A percentile compares a stretch with the other conserved stretches of the same genome.
These are phyloP conservation scores for Nyssa sinensis DNA, from an alignment of 148 eudicot genomes.

Conservation along the genomic window DNA sequence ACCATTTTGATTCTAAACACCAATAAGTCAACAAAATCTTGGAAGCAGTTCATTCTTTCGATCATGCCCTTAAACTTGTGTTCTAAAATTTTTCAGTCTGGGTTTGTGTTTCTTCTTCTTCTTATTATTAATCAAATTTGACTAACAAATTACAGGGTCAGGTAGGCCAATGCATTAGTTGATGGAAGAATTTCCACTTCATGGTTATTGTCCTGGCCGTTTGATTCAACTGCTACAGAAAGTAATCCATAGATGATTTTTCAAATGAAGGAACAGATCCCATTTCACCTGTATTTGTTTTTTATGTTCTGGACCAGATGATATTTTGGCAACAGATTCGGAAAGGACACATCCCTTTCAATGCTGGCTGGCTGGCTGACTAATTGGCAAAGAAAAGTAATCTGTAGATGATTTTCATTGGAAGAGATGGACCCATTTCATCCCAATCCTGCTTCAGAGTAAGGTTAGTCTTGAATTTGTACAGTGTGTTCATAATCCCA, in stretches of 20 bases:
- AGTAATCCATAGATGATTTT: not conserved
- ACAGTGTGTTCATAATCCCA: not conserved
- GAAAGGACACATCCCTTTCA: not conserved
- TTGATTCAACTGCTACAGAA: not conserved
- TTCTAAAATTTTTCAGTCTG: no score
- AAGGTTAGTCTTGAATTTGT: not conserved
- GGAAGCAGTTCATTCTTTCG: not conserved
- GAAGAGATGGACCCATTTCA: not conserved
- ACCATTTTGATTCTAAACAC: not conserved
- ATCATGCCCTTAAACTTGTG: not conserved
- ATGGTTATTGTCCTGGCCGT: not conserved
- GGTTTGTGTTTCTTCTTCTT: not conserved
- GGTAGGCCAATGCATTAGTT: not conserved
- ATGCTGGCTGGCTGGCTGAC: not conserved
- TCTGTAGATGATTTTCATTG: not conserved
- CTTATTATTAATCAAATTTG: no score
- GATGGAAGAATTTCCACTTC: not conserved
- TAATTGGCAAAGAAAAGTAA: no score
- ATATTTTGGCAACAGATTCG: not conserved
- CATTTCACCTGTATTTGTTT: no score
- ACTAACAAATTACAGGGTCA: not conserved
- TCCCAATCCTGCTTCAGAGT: not conserved
- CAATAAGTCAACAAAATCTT: not conserved
- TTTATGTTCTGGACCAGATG: no score
- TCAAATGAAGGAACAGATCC: not conserved